Base-by-base conservation (phyloP, 768 basidiomycete species). In the Sporobolomyces pararoseus region DNA sequence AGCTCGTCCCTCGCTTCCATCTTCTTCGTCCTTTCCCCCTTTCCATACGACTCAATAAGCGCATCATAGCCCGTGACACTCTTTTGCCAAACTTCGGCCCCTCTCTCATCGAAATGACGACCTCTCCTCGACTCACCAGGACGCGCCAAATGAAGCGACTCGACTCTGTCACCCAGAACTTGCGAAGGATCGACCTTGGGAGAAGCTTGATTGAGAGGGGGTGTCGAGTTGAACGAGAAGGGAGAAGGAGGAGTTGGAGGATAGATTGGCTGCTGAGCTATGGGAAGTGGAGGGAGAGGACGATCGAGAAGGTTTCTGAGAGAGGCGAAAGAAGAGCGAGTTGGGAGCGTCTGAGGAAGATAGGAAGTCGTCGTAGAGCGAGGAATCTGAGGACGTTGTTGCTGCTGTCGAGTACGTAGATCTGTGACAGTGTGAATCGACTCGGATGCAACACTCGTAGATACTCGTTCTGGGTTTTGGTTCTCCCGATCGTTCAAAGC, bases 221-320 rank as follows among this genome's bases (percentile, higher is more conserved):
- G 49, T 23, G 49, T 50, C 12, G 10, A 23, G 49, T 50, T 50
- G 27, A 12, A 50, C 7, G 52, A 34, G 27, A 34, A 54, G n/a
- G 52, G 7, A 17, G 17, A 17, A 42, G 39, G 39, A 42, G 39
- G 39, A 42, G 17, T 42, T 10, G 39, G 39, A 10, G 9, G 39
- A 42, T 49, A 17, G 47, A 19, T 17, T 12, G 12, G 9, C 47
- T 10, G 21, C 7, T 23, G 47, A 49, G 47, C 12, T 49, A 17
- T 17, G 9, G 32, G 54, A 34, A 55, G 54, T 35, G 54, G 32
- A 35, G 54, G 54, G 12, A 55, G 32, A 35, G 54, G 54, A 55
- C 10, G 54, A 55, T 35, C n/a, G 54, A 42, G 39, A 23, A 42
- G 35, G 16, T 39, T 13, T 35, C 54, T 32, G 14, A 35, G 32